Evolutionary conservation across 139 green algal species (phyloP).

Genomic region (Trebouxia sp.): DNA sequence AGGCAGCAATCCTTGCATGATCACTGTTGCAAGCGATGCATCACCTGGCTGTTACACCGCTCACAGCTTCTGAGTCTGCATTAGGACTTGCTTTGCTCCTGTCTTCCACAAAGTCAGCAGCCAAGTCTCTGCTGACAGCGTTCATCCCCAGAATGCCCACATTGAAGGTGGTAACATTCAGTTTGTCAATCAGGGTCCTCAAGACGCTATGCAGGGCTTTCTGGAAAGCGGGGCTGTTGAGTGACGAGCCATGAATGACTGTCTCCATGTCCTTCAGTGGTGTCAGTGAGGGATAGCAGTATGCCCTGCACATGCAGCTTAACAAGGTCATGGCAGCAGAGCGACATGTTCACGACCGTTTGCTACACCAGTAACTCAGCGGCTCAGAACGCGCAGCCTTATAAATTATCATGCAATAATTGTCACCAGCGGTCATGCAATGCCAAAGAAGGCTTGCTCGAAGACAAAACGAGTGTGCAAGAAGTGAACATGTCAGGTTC

Average conservation of each 20-base stretch:
- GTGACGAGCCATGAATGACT: constrained; percentile 42
- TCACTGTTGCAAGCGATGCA: too few species aligned
- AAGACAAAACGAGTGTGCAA: too few species aligned
- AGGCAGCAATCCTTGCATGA: too few species aligned
- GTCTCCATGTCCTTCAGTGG: constrained; percentile 78
- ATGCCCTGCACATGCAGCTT: constrained; percentile 26
- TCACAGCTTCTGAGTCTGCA: too few species aligned
- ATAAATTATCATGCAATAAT: neutral
- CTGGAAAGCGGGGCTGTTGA: constrained; percentile 58
- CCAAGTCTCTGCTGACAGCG: neutral
- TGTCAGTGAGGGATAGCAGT: constrained; percentile 41
- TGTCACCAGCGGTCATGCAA: neutral
- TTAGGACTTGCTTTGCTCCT: too few species aligned
- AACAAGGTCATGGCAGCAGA: neutral
- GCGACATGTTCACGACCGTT: too few species aligned
- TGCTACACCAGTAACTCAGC: neutral
- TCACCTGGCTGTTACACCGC: neutral
- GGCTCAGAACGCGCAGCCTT: neutral
- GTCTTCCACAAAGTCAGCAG: too few species aligned
- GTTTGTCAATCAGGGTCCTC: constrained; percentile 71
- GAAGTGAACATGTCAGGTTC: too few species aligned
- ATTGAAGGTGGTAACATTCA: constrained; percentile 77
- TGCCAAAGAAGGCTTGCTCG: too few species aligned
- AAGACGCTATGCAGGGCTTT: constrained; percentile 56
- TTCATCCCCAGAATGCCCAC: constrained; percentile 53